phyloP scores from a whole-genome alignment of 805 yeast genomes.

The Pichia nakasei region DNA sequence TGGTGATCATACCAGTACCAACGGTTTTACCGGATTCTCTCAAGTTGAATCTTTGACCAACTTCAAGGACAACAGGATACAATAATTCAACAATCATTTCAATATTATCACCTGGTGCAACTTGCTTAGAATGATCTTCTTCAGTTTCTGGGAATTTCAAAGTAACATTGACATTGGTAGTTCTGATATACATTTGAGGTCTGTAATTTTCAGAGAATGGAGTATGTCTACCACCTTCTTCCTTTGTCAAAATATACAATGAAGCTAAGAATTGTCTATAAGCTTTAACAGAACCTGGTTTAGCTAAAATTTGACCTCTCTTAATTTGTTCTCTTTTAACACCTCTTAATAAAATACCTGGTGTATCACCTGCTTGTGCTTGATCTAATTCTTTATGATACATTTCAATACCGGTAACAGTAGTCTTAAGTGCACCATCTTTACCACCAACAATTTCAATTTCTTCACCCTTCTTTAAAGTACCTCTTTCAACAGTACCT shows the following conservation, averaged over 20 bases:
- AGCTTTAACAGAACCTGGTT: conserved; percentile 85
- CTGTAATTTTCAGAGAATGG: conserved; percentile 96
- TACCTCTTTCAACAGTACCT: conserved; percentile 98
- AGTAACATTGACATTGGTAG: conserved; percentile 89
- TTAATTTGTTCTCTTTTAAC: conserved; percentile 92
- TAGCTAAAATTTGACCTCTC: conserved; percentile 97
- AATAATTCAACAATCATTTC: conserved; percentile 90
- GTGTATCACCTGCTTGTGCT: conserved; percentile 99
- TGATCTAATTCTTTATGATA: conserved; percentile 96
- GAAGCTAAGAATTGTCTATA: conserved; percentile 93
- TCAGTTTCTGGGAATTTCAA: conserved; percentile 78
- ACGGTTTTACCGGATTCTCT: conserved; percentile 99
- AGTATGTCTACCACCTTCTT: conserved; percentile 99
- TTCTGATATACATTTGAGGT: conserved; percentile 95
- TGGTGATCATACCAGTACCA: conserved; percentile 96
- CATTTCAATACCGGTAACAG: conserved; percentile 98
- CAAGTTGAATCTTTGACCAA: conserved; percentile 96
- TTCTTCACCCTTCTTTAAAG: conserved; percentile 96
- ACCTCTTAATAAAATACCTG: conserved; percentile 96
- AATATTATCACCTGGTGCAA: conserved; percentile 96
- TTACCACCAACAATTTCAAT: conserved; percentile 92
- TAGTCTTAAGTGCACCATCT: conserved; percentile 80
- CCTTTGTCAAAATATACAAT: conserved; percentile 83
- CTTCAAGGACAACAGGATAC: conserved; percentile 89
- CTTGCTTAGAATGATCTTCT: conserved; percentile 80